phyloP scores from a whole-genome alignment of 176 grass and related monocot species.

The Zea mays region DNA sequence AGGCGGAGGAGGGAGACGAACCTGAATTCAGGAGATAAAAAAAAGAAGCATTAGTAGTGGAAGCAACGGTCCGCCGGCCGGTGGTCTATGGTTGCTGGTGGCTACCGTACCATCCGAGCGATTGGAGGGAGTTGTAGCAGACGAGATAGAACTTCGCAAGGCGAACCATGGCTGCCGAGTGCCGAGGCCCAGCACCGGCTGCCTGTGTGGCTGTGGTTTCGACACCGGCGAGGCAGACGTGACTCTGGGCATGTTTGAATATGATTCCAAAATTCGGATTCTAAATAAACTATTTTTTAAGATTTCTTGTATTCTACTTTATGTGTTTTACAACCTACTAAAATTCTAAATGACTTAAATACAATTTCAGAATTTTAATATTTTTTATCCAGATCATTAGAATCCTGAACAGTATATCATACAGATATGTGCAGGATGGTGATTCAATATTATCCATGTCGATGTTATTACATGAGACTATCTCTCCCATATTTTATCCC shows the following conservation, averaged over 20 bases:
- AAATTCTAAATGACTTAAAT: no score
- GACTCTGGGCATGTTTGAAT: neutral
- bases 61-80: neutral
- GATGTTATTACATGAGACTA: neutral
- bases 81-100: neutral
- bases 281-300: no score
- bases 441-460: neutral
- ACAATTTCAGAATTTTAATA: no score
- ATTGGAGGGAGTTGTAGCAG: constrained; percentile 81
- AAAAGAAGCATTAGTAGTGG: neutral
- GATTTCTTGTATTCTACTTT: no score
- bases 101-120: constrained; percentile 89
- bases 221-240: neutral
- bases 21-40: constrained; percentile 46
- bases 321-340: no score
- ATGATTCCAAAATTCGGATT: no score
- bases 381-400: no score
- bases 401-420: no score
- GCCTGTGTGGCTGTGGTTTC: constrained; percentile 20
- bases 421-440: neutral
- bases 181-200: neutral
- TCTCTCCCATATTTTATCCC: no score
- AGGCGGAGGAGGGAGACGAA: constrained; percentile 60
- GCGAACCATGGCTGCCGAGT: constrained; percentile 46
- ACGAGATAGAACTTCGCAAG: constrained; percentile 65